phyloP scores from a whole-genome alignment of 2,329 filamentous ascomycete genomes.

The Pyrenophora tritici-repentis region DNA sequence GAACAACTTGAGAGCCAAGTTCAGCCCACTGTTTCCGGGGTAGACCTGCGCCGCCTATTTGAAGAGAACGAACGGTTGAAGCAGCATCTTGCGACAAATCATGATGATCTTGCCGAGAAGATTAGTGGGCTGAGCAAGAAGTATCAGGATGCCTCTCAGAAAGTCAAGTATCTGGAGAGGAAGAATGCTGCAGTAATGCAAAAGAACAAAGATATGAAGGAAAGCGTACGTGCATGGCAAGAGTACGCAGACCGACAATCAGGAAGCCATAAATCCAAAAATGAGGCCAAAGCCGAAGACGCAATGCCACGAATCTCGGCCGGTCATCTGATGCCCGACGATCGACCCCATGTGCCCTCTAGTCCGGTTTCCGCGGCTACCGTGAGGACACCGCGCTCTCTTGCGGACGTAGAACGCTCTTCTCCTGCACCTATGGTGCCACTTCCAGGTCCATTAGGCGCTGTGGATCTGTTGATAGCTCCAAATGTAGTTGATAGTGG shows the following conservation, averaged over 20 bases:
- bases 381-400: slow-evolving; percentile 20
- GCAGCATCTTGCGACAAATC: slow-evolving; percentile 18
- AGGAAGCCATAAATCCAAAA: slow-evolving; percentile 29
- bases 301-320: slow-evolving; percentile 8
- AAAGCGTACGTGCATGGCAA: slow-evolving; percentile 47
- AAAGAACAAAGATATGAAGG: slow-evolving; percentile 48
- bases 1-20: background rate
- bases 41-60: slow-evolving; percentile 14
- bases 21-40: background rate
- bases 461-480: background rate
- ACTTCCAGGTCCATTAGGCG: slow-evolving; percentile 2
- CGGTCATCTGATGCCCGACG: slow-evolving; percentile 14
- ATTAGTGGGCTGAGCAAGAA: slow-evolving; percentile 42
- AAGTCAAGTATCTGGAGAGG: slow-evolving; percentile 39
- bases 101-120: slow-evolving; percentile 34
- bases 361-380: slow-evolving; percentile 29
- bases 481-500: background rate
- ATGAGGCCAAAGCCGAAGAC: slow-evolving; percentile 14
- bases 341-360: slow-evolving; percentile 22
- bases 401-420: slow-evolving; percentile 16
- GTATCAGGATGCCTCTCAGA: slow-evolving; percentile 34
- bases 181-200: slow-evolving; percentile 42
- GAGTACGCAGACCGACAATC: slow-evolving; percentile 41
- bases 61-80: slow-evolving; percentile 14
- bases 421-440: slow-evolving; percentile 24